phyloP scores from a whole-genome alignment of 306 rosid species.

The Hippophae gyantsensis region DNA sequence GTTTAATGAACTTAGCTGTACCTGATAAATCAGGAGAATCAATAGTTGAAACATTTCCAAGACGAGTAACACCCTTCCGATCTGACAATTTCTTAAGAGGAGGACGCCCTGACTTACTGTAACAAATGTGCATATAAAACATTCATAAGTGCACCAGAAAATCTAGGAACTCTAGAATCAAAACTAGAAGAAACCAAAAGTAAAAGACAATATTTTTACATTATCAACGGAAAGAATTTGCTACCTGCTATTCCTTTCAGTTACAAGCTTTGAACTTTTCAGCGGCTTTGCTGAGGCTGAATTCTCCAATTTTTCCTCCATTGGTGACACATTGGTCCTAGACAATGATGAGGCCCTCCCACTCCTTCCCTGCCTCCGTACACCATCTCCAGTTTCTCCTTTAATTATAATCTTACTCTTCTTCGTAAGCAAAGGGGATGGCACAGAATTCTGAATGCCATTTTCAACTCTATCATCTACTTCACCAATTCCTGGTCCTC shows the following conservation, averaged over 20 bases:
- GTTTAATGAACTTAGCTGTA: no score
- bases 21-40: constrained; percentile 65
- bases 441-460: constrained; percentile 32
- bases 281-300: constrained; percentile 39
- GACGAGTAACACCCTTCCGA: constrained; percentile 51
- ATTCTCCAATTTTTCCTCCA: constrained; percentile 50
- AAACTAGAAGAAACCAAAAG: no score
- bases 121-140: background rate
- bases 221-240: constrained; percentile 8
- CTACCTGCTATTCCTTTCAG: constrained; percentile 63
- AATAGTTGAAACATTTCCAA: constrained; percentile 37
- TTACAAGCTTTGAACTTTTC: constrained; percentile 33
- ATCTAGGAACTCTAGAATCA: no score
- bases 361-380: constrained; percentile 64
- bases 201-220: no score
- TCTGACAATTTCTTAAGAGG: constrained; percentile 78
- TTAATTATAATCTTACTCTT: constrained; percentile 47
- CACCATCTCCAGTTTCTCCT: constrained; percentile 50
- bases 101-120: constrained; percentile 78
- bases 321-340: constrained; percentile 44
- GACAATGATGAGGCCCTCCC: constrained; percentile 53
- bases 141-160: no score
- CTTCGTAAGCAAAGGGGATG: constrained; percentile 36
- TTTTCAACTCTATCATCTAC: no score
- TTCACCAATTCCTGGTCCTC: constrained; percentile 28